These are phyloP conservation scores for Yamadazyma diddensiae DNA, from an alignment of 1,139 yeast genomes.

Conservation along the genomic window DNA sequence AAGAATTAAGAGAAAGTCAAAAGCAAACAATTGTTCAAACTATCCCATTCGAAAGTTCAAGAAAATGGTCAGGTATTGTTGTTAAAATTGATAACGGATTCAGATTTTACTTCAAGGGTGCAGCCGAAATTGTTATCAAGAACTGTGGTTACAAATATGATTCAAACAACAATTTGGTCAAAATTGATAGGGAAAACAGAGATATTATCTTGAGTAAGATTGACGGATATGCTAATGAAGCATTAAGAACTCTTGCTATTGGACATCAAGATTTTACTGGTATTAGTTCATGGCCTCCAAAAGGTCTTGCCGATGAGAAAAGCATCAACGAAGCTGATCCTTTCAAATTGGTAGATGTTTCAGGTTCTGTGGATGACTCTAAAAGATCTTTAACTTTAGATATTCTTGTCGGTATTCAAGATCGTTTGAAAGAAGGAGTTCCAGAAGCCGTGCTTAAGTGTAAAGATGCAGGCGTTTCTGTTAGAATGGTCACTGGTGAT, in stretches of 20 bases:
- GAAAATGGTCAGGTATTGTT: conserved; percentile 90
- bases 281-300: conserved; percentile 64
- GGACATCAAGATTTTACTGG: conserved; percentile 70
- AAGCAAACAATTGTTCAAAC: conserved; percentile 53
- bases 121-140: conserved; percentile 80
- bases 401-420: conserved; percentile 86
- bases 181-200: conserved; percentile 29
- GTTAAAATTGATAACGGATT: conserved; percentile 48
- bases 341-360: conserved; percentile 34
- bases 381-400: conserved; percentile 48
- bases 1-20: conserved; percentile 36
- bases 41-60: conserved; percentile 87
- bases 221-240: conserved; percentile 65
- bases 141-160: conserved; percentile 47
- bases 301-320: conserved; percentile 27
- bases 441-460: conserved; percentile 82
- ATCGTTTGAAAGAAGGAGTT: conserved; percentile 92
- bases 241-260: conserved; percentile 80
- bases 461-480: conserved; percentile 86
- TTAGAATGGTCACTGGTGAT: conserved; percentile 98
- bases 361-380: conserved; percentile 17
- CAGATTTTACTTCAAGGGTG: conserved; percentile 82
- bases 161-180: conserved; percentile 16
- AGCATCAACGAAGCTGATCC: conserved; percentile 46
- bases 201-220: conserved; percentile 46